Percentiles rank a stretch among this genome's conserved stretches.
These are phyloP conservation scores for Phytophthora constricta DNA, from an alignment of 352 stramenopile genomes.

Conservation along the genomic window DNA sequence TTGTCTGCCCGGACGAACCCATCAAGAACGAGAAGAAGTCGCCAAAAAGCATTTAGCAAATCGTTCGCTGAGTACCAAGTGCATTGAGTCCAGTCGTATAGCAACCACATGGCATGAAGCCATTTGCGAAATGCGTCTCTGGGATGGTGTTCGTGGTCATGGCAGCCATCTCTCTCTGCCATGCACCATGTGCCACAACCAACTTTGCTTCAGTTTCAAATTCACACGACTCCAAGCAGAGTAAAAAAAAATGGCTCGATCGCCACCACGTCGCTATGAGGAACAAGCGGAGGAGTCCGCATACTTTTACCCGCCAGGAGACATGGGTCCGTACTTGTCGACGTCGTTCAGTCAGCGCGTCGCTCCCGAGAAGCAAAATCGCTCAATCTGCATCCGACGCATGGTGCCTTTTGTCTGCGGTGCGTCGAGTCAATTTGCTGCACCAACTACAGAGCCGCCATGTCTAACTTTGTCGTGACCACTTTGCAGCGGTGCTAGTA, in stretches of 20 bases:
- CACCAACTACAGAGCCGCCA: background rate
- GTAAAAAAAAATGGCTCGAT: slow-evolving; percentile 29
- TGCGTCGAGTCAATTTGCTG: background rate
- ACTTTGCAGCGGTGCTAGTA: slow-evolving; percentile 29
- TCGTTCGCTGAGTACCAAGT: too few species aligned
- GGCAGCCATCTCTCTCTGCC: slow-evolving; percentile 22
- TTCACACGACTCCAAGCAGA: slow-evolving; percentile 22
- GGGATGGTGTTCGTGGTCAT: background rate
- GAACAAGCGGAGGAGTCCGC: slow-evolving; percentile 31
- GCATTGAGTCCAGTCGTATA: too few species aligned
- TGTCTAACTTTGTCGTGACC: background rate
- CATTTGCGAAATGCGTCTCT: too few species aligned
- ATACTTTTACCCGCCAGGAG: slow-evolving; percentile 36
- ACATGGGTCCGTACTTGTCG: slow-evolving; percentile 40
- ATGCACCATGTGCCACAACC: slow-evolving; percentile 4
- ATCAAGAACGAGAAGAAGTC: too few species aligned
- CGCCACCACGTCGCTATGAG: slow-evolving; percentile 27
- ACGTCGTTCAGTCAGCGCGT: slow-evolving; percentile 31
- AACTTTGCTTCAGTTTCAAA: slow-evolving; percentile 28
- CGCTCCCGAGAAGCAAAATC: slow-evolving; percentile 30
- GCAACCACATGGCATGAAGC: background rate
- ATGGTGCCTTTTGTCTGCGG: slow-evolving; percentile 35
- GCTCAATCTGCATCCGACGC: slow-evolving; percentile 24
- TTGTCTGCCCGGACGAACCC: too few species aligned
- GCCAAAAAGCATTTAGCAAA: too few species aligned